phyloP scores from a whole-genome alignment of 148 eudicot species.

The Vaccinium vitisidaea region DNA sequence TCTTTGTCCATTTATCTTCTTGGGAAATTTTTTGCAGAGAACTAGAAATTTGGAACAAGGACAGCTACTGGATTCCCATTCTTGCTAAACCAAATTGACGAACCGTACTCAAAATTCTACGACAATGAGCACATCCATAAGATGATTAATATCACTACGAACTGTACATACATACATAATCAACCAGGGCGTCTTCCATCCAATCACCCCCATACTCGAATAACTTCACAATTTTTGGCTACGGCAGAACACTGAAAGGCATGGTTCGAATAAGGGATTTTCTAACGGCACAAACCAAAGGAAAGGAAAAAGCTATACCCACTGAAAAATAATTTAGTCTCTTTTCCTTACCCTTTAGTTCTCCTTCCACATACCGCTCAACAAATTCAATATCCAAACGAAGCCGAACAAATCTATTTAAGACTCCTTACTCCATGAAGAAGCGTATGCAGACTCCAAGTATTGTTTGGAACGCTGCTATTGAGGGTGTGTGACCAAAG shows the following conservation, averaged over 20 bases:
- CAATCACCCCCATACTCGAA: constrained; percentile 1
- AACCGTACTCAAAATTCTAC: not conserved
- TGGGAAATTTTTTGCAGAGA: not conserved
- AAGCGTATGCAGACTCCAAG: not conserved
- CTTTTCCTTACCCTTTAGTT: not conserved
- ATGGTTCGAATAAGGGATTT: not conserved
- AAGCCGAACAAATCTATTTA: not conserved
- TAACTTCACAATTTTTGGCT: not conserved
- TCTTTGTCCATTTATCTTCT: no score
- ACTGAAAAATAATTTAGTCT: not conserved
- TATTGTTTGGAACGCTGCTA: not conserved
- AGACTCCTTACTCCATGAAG: not conserved
- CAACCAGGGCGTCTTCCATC: not conserved
- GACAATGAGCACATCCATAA: not conserved
- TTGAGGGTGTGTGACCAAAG: constrained; percentile 10
- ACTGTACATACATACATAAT: constrained; percentile 8
- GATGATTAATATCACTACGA: not conserved
- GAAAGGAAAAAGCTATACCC: not conserved
- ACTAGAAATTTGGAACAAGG: not conserved
- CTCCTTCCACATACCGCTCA: not conserved
- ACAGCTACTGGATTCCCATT: not conserved
- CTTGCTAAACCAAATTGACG: not conserved
- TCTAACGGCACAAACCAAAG: not conserved
- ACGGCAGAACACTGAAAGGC: no score
- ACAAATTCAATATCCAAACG: not conserved